These are phyloP conservation scores for Podila verticillata DNA, from an alignment of 192 early-diverging fungal species.

Conservation along the genomic window DNA sequence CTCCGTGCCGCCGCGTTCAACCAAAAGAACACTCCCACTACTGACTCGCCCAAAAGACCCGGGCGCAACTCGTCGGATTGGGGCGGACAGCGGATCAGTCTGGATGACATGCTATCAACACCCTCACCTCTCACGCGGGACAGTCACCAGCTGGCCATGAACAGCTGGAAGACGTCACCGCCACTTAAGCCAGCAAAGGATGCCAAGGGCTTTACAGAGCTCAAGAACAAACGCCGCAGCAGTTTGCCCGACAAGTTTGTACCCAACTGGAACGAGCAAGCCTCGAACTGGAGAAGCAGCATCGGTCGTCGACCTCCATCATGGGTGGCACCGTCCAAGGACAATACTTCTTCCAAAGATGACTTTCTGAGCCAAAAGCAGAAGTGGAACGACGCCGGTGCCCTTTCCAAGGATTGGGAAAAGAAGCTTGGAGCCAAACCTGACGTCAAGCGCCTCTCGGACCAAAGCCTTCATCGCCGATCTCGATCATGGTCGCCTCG, in stretches of 20 bases:
- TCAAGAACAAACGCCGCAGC: constrained; percentile 46
- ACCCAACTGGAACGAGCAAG: constrained; percentile 44
- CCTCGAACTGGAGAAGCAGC: constrained; percentile 34
- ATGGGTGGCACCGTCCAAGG: constrained; percentile 27
- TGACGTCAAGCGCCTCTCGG: constrained; percentile 19
- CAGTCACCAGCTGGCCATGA: constrained; percentile 26
- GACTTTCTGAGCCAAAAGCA: constrained; percentile 7
- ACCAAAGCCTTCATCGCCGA: constrained; percentile 27
- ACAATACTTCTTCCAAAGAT: neutral
- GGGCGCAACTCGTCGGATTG: constrained; percentile 5
- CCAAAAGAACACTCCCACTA: constrained; percentile 1
- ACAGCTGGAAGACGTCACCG: constrained; percentile 42
- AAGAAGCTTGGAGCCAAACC: neutral
- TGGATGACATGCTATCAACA: constrained; percentile 34
- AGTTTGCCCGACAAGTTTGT: constrained; percentile 51
- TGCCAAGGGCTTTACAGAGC: constrained; percentile 9
- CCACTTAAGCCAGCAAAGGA: constrained; percentile 10
- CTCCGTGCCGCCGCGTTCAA: constrained; percentile 21
- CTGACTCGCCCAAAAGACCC: neutral
- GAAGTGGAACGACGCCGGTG: neutral
- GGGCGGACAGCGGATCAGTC: constrained; percentile 26
- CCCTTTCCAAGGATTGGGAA: neutral
- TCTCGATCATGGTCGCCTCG: constrained; percentile 40
- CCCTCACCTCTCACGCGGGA: neutral
- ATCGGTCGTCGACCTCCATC: constrained; percentile 38